A percentile compares a stretch with the other conserved stretches of the same genome.
These are phyloP conservation scores for Infundibulicybe gibba DNA, from an alignment of 768 basidiomycete genomes.

Conservation along the genomic window DNA sequence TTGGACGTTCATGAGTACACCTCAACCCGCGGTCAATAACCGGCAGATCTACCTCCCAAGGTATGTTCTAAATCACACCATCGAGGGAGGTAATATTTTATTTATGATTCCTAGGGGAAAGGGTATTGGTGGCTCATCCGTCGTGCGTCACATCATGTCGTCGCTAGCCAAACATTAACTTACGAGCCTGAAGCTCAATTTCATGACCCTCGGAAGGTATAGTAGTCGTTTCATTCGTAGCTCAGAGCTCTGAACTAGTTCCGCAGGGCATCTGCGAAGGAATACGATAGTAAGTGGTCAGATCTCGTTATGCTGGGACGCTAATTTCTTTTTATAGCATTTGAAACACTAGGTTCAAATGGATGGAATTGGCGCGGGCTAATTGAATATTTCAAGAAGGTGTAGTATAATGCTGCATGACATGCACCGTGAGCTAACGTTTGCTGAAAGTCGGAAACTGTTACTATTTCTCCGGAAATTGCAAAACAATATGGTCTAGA, in stretches of 20 bases:
- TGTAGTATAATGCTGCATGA: not conserved
- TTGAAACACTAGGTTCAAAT: constrained; percentile 7
- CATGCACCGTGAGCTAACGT: not conserved
- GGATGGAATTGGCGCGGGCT: constrained; percentile 10
- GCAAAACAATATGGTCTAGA: not conserved
- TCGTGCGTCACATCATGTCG: not conserved
- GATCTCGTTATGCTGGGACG: not conserved
- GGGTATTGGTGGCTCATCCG: constrained; percentile 1
- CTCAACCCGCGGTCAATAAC: not conserved
- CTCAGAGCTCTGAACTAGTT: not conserved
- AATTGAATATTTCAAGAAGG: constrained; percentile 11
- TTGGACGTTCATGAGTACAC: not conserved
- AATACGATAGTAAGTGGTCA: constrained; percentile 5
- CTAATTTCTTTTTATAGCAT: not conserved
- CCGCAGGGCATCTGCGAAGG: constrained; percentile 3
- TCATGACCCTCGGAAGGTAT: constrained; percentile 5
- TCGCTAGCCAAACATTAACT: not conserved
- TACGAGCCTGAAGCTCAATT: constrained; percentile 1
- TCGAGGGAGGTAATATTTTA: no score
- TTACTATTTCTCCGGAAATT: not conserved
- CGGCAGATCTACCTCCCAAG: not conserved
- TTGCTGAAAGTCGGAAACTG: not conserved
- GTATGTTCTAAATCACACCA: not conserved
- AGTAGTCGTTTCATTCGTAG: not conserved
- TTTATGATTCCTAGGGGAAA: constrained; percentile 1